phyloP scores from a whole-genome alignment of 768 basidiomycete genomes.

The Glaciozyma martinii region DNA sequence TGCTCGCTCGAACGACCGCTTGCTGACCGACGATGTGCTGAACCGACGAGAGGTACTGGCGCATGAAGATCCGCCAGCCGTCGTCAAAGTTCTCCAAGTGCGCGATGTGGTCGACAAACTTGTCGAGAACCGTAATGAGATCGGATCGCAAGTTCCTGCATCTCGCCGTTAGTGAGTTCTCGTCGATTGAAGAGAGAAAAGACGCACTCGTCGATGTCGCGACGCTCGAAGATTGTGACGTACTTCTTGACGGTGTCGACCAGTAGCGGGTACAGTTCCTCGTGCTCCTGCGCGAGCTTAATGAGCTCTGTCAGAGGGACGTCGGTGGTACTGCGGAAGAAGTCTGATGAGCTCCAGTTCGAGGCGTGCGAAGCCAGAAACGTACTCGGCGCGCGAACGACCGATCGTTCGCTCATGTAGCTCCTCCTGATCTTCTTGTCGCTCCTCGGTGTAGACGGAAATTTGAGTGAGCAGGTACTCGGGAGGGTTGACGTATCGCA shows the following conservation, averaged over 20 bases:
- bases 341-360: neutral
- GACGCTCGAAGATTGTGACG: conserved; percentile 49
- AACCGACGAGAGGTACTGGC: conserved; percentile 53
- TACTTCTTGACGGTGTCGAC: conserved; percentile 55
- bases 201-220: conserved; percentile 54
- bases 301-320: conserved; percentile 55
- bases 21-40: conserved; percentile 59
- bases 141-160: conserved; percentile 57
- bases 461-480: conserved; percentile 70
- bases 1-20: conserved; percentile 49
- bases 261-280: conserved; percentile 55
- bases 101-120: conserved; percentile 56
- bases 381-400: conserved; percentile 5
- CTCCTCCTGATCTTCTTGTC: conserved; percentile 81
- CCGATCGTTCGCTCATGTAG: conserved; percentile 54
- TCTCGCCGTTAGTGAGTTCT: neutral
- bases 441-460: conserved; percentile 74
- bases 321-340: conserved; percentile 39
- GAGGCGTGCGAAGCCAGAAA: too few species aligned
- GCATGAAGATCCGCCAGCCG: conserved; percentile 56
- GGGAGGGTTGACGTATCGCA: conserved; percentile 67
- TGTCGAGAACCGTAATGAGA: conserved; percentile 53
- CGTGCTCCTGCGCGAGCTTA: conserved; percentile 53
- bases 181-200: neutral
- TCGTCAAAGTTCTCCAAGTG: conserved; percentile 57